Evolutionary conservation across 495 filamentous ascomycete genomes (phyloP).

Genomic region (Hyaloscypha hepaticicola): DNA sequence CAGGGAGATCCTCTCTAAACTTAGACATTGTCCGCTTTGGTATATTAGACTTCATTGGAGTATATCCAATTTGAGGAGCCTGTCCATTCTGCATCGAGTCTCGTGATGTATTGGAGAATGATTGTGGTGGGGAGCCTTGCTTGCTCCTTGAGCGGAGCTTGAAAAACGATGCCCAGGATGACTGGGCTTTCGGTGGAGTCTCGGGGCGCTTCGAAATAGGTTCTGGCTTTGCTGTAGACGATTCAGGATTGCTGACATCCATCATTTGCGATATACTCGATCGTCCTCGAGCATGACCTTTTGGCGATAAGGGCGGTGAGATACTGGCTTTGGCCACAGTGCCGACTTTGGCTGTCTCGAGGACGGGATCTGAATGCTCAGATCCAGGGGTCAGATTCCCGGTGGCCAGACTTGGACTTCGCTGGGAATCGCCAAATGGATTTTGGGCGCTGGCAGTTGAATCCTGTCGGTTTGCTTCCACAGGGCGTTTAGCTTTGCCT

Average conservation of each 20-base stretch:
- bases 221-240: slow-evolving; percentile 37
- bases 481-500: slow-evolving; percentile 31
- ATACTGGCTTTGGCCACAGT: slow-evolving; percentile 54
- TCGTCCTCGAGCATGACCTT: slow-evolving; percentile 46
- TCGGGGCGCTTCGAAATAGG: slow-evolving; percentile 41
- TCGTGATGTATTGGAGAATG: slow-evolving; percentile 81
- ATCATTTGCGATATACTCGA: slow-evolving; percentile 57
- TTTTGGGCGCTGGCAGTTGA: slow-evolving; percentile 13
- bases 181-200: slow-evolving; percentile 39
- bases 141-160: slow-evolving; percentile 60
- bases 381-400: slow-evolving; percentile 34
- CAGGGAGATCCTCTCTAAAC: slow-evolving; percentile 90
- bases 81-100: slow-evolving; percentile 59
- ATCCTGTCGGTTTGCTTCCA: slow-evolving; percentile 18
- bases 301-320: slow-evolving; percentile 56
- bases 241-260: slow-evolving; percentile 38
- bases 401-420: slow-evolving; percentile 25
- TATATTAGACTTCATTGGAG: slow-evolving; percentile 36
- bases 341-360: slow-evolving; percentile 44
- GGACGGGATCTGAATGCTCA: slow-evolving; percentile 44
- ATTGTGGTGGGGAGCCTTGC: slow-evolving; percentile 52
- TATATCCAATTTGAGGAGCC: slow-evolving; percentile 34
- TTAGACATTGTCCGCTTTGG: slow-evolving; percentile 81
- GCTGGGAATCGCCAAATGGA: slow-evolving; percentile 14
- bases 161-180: slow-evolving; percentile 72